Percentiles rank a stretch among this genome's conserved stretches.
phyloP scores from a whole-genome alignment of 306 rosid species.

The Sphenostylis stenocarpa region DNA sequence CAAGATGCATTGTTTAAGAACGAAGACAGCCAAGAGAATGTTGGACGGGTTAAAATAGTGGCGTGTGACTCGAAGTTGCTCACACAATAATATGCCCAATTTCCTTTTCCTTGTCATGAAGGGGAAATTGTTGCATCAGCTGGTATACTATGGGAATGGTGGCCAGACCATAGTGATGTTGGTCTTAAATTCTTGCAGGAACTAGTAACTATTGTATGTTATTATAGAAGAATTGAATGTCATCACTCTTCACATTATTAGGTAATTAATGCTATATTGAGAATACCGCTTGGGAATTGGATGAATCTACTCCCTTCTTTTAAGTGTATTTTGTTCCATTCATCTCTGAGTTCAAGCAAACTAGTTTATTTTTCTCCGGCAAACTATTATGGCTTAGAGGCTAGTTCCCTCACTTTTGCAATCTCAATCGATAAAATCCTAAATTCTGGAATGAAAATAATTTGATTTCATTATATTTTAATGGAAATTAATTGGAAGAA shows the following conservation, averaged over 20 bases:
- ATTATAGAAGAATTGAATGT: constrained; percentile 39
- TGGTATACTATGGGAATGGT: constrained; percentile 29
- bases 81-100: constrained; percentile 52
- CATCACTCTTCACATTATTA: constrained; percentile 39
- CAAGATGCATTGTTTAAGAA: constrained; percentile 66
- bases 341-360: background rate
- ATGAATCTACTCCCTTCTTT: constrained; percentile 29
- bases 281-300: constrained; percentile 32
- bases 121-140: constrained; percentile 31
- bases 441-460: background rate
- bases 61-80: constrained; percentile 97
- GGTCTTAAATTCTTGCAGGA: constrained; percentile 37
- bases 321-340: background rate
- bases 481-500: background rate
- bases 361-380: background rate
- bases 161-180: constrained; percentile 28
- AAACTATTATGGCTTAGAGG: background rate
- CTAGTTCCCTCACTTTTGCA: background rate
- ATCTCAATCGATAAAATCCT: background rate
- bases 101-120: constrained; percentile 7
- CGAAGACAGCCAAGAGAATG: constrained; percentile 67
- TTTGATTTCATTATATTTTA: background rate
- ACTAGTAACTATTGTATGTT: constrained; percentile 39
- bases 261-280: constrained; percentile 35
- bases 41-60: constrained; percentile 81